Percentiles rank a stretch among this genome's conserved stretches.
These are phyloP conservation scores for Amanita exitialis DNA, from an alignment of 768 basidiomycete species.

Conservation along the genomic window DNA sequence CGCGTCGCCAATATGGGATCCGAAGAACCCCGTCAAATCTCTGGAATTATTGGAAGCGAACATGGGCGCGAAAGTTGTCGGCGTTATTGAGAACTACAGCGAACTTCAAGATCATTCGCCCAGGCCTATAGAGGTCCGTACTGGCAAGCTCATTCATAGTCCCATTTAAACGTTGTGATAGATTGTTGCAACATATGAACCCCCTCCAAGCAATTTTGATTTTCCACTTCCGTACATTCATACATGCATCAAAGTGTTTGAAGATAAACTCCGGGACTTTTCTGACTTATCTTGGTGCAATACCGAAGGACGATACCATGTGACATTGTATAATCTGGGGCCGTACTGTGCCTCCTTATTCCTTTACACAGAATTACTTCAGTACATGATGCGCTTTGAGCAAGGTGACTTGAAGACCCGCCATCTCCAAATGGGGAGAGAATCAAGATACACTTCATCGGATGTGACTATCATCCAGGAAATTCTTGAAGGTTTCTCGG, in stretches of 20 bases:
- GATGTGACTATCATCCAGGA: conserved; percentile 22
- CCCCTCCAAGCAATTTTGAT: conserved; percentile 30
- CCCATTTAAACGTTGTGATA: conserved; percentile 15
- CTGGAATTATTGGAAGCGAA: conserved; percentile 57
- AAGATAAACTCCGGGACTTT: conserved; percentile 34
- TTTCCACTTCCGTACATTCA: conserved; percentile 43
- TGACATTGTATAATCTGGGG: conserved; percentile 55
- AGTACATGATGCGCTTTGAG: conserved; percentile 30
- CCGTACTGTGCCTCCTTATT: conserved; percentile 70
- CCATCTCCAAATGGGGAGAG: conserved; percentile 7
- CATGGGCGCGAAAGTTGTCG: conserved; percentile 64
- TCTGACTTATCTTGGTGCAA: conserved; percentile 50
- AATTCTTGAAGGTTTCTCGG: conserved; percentile 35
- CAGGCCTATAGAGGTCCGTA: conserved; percentile 52
- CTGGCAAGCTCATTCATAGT: background rate
- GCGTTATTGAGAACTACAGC: conserved; percentile 57
- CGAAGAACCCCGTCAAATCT: conserved; percentile 55
- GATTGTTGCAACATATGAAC: conserved; percentile 48
- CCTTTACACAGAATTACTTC: conserved; percentile 49
- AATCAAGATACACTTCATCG: conserved; percentile 9
- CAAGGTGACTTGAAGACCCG: conserved; percentile 12
- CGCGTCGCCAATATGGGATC: conserved; percentile 82
- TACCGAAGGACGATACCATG: conserved; percentile 51
- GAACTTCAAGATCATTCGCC: conserved; percentile 58
- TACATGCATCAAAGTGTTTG: conserved; percentile 24